Percentiles rank a stretch among this genome's conserved stretches.
Evolutionary conservation across 1,139 yeast genomes (phyloP).

Genomic region (Blastobotrys capitulatus): DNA sequence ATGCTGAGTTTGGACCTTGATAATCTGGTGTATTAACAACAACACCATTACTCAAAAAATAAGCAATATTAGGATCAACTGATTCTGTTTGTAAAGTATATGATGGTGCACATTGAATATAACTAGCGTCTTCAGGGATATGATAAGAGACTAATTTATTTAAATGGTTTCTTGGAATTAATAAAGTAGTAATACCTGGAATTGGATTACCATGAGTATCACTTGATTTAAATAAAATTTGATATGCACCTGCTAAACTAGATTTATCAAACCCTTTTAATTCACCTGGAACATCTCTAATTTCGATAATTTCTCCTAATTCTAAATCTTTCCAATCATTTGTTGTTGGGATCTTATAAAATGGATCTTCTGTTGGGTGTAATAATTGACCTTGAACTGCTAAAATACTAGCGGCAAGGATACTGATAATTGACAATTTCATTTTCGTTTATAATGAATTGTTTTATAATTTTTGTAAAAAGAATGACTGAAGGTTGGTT

Average conservation of each 20-base stretch:
- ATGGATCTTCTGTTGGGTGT: conserved; percentile 23
- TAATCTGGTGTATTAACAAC: conserved; percentile 26
- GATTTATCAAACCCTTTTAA: neutral
- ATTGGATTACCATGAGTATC: conserved; percentile 26
- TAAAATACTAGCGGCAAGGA: neutral
- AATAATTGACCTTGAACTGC: neutral
- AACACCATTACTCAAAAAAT: conserved; percentile 11
- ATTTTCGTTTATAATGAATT: neutral
- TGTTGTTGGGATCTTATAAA: conserved; percentile 22
- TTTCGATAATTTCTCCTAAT: conserved; percentile 19
- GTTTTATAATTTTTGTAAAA: neutral
- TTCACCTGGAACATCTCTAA: conserved; percentile 14
- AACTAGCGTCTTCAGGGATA: conserved; percentile 27
- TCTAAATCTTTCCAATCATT: conserved; percentile 10
- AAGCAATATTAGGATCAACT: neutral
- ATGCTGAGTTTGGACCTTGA: conserved; percentile 25
- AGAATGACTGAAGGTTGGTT: neutral
- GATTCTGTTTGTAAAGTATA: conserved; percentile 13
- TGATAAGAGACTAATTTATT: conserved; percentile 25
- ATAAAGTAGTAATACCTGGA: conserved; percentile 27
- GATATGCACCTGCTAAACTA: conserved; percentile 11
- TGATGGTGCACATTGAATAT: conserved; percentile 28
- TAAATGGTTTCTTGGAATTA: conserved; percentile 24
- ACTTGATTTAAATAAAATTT: conserved; percentile 25
- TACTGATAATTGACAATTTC: conserved; percentile 1